phyloP scores from a whole-genome alignment of 306 rosid genomes.

The Canavalia gladiata region DNA sequence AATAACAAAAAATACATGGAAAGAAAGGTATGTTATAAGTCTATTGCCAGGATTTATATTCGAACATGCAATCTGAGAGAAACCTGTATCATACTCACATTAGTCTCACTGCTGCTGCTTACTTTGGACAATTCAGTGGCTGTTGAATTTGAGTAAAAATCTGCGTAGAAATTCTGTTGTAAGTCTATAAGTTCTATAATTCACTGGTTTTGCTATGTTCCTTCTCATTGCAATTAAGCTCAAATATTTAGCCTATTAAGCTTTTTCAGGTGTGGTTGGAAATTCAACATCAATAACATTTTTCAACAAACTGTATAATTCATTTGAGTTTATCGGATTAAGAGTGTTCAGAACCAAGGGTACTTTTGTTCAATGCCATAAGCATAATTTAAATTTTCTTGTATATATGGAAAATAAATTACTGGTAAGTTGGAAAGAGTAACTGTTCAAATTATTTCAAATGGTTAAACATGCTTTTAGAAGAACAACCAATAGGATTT shows the following conservation, averaged over 20 bases:
- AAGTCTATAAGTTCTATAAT: neutral
- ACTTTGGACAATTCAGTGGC: slow-evolving; percentile 11
- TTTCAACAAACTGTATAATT: neutral
- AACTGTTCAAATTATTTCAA: neutral
- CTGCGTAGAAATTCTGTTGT: slow-evolving; percentile 33
- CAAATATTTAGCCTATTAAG: too few species aligned
- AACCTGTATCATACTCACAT: slow-evolving; percentile 40
- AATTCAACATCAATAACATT: too few species aligned
- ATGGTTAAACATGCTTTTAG: neutral
- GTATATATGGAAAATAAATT: neutral
- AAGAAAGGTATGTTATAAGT: too few species aligned
- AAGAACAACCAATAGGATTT: neutral
- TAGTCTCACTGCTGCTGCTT: slow-evolving; percentile 34
- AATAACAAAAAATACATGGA: too few species aligned
- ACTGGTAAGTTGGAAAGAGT: neutral
- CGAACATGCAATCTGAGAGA: neutral
- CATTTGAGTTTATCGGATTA: neutral
- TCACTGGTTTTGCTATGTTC: neutral
- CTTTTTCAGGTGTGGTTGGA: too few species aligned
- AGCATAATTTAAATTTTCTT: neutral
- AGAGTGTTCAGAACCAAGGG: neutral
- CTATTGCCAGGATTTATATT: neutral
- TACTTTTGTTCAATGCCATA: neutral
- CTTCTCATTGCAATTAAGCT: neutral
- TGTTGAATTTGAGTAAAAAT: slow-evolving; percentile 41